Evolutionary conservation across 2,329 filamentous ascomycete genomes (phyloP).

Genomic region (Fusarium tupiense): DNA sequence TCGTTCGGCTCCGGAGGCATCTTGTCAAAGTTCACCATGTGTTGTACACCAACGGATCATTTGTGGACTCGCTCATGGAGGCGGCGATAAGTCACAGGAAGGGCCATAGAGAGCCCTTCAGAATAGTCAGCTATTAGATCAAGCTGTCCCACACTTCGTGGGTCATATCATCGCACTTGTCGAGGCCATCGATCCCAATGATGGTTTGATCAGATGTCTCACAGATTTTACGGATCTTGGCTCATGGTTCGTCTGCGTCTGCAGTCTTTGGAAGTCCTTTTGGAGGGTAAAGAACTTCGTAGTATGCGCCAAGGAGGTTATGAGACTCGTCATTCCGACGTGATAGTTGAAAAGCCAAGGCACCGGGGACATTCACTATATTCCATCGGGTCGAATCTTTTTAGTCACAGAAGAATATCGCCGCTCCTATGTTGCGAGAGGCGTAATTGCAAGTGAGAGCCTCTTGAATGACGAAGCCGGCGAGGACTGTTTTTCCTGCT

Average conservation of each 20-base stretch:
- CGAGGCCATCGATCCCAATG: not conserved
- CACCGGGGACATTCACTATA: not conserved
- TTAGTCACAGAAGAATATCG: slow-evolving; percentile 25
- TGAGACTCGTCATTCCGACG: slow-evolving; percentile 4
- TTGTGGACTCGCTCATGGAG: no score
- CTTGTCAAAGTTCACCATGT: no score
- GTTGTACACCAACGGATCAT: no score
- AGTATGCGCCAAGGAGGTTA: not conserved
- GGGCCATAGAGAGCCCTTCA: not conserved
- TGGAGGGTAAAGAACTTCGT: not conserved
- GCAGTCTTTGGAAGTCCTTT: not conserved
- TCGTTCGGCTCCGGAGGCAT: no score
- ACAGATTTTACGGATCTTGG: fast-evolving
- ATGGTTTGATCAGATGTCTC: not conserved
- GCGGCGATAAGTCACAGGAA: not conserved
- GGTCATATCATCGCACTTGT: slow-evolving; percentile 2
- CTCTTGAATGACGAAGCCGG: slow-evolving; percentile 1
- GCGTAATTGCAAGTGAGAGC: not conserved
- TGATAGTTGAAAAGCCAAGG: slow-evolving; percentile 1
- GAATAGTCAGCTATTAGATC: not conserved
- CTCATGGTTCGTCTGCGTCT: not conserved
- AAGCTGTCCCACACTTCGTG: not conserved
- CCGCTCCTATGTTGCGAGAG: not conserved
- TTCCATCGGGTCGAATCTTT: not conserved
- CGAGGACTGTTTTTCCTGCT: slow-evolving; percentile 18